Base-by-base conservation (phyloP, 2,329 filamentous ascomycete species). In the Fusarium papillatum region DNA sequence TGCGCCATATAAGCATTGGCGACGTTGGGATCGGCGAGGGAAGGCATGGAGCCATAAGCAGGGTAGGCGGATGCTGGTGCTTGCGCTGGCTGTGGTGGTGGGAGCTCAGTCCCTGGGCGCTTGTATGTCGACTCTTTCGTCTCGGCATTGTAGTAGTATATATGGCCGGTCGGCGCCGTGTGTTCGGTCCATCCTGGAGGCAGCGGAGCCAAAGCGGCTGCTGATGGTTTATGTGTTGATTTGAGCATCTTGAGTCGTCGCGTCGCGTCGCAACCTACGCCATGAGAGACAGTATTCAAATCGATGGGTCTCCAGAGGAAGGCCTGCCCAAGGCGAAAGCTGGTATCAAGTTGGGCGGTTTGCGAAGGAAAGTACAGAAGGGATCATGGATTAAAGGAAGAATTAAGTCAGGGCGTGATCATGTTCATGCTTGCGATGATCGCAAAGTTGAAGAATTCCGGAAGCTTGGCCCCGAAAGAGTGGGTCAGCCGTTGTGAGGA, bases 121-220 rank as follows among this genome's bases (percentile, higher is more conserved):
- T 90, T 93, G 83, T 98, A 98, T 53, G 96, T 98, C 1, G 96
- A 98, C 80, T 95, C 90, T 80, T 97, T 95, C 2, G 95, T 96
- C 67, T 90, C 87, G 57, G 92, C 88, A 85, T 98, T 93, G 86
- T 97, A 97, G 85, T 96, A 98, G 86, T 98, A 98, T 34, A 89
- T 89, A 83, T 98, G 95, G 7, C 95, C 95, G 63, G 93, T 93
- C 8, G 95, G 96, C 64, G 96, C 95, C 84, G 93, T 96, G 85
- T 98, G 95, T 84, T 98, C 95, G n/a, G 94, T 95, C 96, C 96
- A 98, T 74, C 95, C 95, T 53, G 93, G 88, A 34, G 93, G 93
- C 1, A 98, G 87, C 41, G 94, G 91, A 57, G 90, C 87, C 43
- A 85, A 82, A 10, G 85, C 71, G 67, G 83, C 82, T 59, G 85